Base-by-base conservation (phyloP, 495 filamentous ascomycete genomes). In the Hapsidospora chrysogenum region DNA sequence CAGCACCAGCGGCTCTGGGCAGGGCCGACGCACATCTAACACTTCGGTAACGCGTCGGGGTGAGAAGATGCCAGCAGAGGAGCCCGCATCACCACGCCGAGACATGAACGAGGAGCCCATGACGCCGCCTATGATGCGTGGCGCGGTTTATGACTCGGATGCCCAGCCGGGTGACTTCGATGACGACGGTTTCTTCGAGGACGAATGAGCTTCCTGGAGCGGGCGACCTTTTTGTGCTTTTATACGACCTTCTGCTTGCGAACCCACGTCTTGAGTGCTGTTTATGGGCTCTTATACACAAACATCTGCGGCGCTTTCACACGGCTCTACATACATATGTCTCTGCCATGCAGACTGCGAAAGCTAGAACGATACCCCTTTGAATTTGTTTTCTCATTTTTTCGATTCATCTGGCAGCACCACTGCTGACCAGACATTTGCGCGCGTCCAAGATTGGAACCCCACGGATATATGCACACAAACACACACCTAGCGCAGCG, bases 101-200 rank as follows among this genome's bases (percentile, higher is more conserved):
- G 46, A 37, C 35, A 38, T 27, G n/a, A 22, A 37, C 54, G 67
- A 39, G 47, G 65, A 30, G 25, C 76, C 66, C 22, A 56, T 61
- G 29, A 85, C 80, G 18, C 78, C 80, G 29, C 77, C 77, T 8
- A 72, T 85, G 48, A 68, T 83, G 53, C 65, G 73, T 10, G 55
- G 69, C 36, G 66, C 57, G 13, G 73, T 70, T 43, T 86, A 86
- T 45, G 80, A 85, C 47, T 61, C 66, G 29, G 80, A 86, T 46
- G 79, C 79, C 0, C 72, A 72, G 40, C 50, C 53, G 19, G 62
- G 63, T 38, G 60, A 72, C 22, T 72, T 70, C 43, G 62, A 64
- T 39, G 64, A 70, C 40, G 61, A 61, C 1, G 63, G 59, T 9
- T 72, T 72, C 51, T 74, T 68, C 41, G 66, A 72, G 39, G 68